phyloP scores from a whole-genome alignment of 768 basidiomycete genomes.

The Kwoniella heveanensis region DNA sequence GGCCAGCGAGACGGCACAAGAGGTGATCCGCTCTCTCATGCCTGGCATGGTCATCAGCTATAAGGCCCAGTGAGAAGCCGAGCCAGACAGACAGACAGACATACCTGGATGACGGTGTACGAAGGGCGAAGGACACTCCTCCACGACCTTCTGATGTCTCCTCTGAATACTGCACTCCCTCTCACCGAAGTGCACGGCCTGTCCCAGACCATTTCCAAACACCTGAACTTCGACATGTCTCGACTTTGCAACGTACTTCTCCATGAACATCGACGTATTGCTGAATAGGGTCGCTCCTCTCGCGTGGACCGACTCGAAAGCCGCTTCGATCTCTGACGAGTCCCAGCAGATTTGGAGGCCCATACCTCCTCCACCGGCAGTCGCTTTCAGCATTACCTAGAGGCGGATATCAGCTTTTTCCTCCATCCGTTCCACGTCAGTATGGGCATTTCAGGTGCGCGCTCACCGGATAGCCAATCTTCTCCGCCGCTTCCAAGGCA shows the following conservation, averaged over 20 bases:
- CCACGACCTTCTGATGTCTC: constrained; percentile 72
- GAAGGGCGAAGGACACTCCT: constrained; percentile 70
- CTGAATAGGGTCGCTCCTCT: constrained; percentile 60
- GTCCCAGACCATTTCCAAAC: constrained; percentile 65
- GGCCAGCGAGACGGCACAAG: constrained; percentile 63
- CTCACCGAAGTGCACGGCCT: constrained; percentile 68
- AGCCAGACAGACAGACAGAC: constrained; percentile 17
- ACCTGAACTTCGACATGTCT: constrained; percentile 69
- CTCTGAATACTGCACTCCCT: constrained; percentile 72
- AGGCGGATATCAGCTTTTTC: not conserved
- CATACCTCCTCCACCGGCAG: constrained; percentile 71
- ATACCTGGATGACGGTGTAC: constrained; percentile 60
- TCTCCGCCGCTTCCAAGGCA: constrained; percentile 57
- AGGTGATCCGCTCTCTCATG: constrained; percentile 60
- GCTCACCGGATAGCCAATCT: constrained; percentile 62
- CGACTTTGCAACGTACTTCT: constrained; percentile 63
- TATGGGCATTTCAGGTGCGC: not conserved
- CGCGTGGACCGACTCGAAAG: constrained; percentile 33
- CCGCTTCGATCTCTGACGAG: constrained; percentile 26
- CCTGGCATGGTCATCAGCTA: constrained; percentile 48
- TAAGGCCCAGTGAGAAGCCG: not conserved
- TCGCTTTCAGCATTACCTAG: constrained; percentile 66
- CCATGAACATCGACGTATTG: constrained; percentile 63
- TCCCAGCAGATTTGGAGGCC: constrained; percentile 64
- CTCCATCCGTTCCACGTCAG: not conserved